Conservation (phyloP, 2,329 filamentous ascomycete genomes). For the Colletotrichum neosansevieriae region DNA sequence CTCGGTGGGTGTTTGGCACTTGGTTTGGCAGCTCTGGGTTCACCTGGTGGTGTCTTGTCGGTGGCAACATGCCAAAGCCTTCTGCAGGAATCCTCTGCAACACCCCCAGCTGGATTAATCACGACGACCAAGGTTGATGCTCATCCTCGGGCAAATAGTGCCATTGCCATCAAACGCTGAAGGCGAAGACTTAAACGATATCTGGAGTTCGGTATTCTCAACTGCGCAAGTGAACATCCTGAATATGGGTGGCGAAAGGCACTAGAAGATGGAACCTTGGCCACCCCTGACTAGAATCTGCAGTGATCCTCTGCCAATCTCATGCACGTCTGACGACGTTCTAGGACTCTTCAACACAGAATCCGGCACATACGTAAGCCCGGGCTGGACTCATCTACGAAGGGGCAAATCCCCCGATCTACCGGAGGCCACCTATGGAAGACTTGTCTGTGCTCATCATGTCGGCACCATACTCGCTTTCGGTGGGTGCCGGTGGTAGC, state of each 20-base stretch:
- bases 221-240: background rate
- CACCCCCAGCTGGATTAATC: background rate
- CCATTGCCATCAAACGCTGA: background rate
- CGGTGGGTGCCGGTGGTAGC: slow-evolving; percentile 4
- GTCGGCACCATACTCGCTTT: slow-evolving; percentile 4
- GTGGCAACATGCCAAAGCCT: slow-evolving; percentile 16
- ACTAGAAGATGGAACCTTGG: slow-evolving; percentile 6
- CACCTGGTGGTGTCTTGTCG: background rate
- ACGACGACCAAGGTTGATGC: background rate
- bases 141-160: too few species aligned
- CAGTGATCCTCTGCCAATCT: slow-evolving; percentile 20
- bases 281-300: slow-evolving; percentile 18
- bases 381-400: background rate
- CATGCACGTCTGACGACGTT: slow-evolving; percentile 24
- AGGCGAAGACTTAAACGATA: background rate
- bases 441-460: background rate
- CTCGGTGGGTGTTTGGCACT: background rate
- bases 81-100: background rate
- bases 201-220: background rate
- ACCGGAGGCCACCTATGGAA: background rate
- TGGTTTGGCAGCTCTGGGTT: background rate
- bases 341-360: slow-evolving; percentile 1
- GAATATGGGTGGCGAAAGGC: too few species aligned
- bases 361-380: slow-evolving; percentile 6
- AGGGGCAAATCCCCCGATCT: slow-evolving; percentile 15